These are phyloP conservation scores for Leccinum subatratum DNA, from an alignment of 1,284 basidiomycete genomes.

Conservation along the genomic window DNA sequence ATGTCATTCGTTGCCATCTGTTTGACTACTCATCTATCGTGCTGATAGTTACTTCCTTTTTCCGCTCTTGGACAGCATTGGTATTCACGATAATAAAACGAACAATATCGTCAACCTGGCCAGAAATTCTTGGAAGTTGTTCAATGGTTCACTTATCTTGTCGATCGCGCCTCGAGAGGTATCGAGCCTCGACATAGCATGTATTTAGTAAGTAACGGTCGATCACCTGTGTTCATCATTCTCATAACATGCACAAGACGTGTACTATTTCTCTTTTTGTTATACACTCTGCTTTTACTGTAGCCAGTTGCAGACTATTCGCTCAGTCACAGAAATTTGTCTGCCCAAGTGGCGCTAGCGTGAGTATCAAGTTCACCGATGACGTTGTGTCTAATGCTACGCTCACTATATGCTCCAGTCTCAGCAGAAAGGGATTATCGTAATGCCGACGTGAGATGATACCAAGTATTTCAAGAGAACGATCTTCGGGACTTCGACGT, in stretches of 20 bases:
- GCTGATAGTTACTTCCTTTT: not conserved
- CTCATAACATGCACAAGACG: not conserved
- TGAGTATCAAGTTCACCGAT: not conserved
- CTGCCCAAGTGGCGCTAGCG: not conserved
- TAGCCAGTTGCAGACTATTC: not conserved
- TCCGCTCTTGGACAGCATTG: not conserved
- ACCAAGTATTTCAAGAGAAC: slow-evolving; percentile 13
- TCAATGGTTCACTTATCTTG: not conserved
- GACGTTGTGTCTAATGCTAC: not conserved
- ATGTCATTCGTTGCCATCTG: not conserved
- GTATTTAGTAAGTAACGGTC: not conserved
- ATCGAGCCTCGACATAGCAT: not conserved
- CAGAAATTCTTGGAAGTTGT: not conserved
- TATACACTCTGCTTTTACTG: not conserved
- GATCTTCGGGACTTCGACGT: slow-evolving; percentile 2
- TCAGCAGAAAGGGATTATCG: slow-evolving; percentile 7
- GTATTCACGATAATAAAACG: not conserved
- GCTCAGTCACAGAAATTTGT: not conserved
- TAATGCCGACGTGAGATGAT: slow-evolving; percentile 1
- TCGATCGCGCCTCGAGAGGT: not conserved
- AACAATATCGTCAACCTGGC: not conserved
- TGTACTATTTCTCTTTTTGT: not conserved
- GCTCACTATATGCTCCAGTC: not conserved
- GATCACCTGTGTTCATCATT: not conserved
- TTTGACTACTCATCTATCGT: not conserved